Evolutionary conservation across 2,329 filamentous ascomycete genomes (phyloP), one percentile per base, ranked within the genome.

Genomic region (Colletotrichum sp.): DNA sequence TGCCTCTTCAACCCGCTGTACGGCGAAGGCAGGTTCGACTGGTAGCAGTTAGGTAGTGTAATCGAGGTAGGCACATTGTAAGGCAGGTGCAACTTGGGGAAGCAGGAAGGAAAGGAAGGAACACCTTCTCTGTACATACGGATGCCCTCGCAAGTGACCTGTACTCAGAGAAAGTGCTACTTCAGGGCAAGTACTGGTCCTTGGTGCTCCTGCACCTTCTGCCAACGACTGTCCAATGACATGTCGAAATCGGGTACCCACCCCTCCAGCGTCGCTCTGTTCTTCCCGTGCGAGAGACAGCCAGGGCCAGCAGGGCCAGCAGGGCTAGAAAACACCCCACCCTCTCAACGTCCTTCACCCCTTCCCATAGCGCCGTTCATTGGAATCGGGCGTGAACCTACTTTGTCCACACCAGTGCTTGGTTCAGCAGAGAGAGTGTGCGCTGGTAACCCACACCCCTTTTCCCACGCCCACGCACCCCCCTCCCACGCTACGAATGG

Each of bases 311-410:
- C 72, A 49, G 44, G 44, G 44, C 44, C 44, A 49, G 44, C 67
- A 73, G 70, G 73, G 73, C 73, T 76, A 68, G 59, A 68, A 52
- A 15, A 9, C 44, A 76, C 73, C 32, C 71, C 73, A 66, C 71
- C 32, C 21, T 32, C 21, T 39, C 49, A 24, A 36, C n/a, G 32
- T 30, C 26, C n/a, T 18, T 44, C 21, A 24, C 49, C 26, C 65
- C 44, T 36, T 49, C 39, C 28, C 49, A 59, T 15, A 6, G 12
- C 12, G 13, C 16, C 30, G 65, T 18, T 68, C 13, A 26, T 24
- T 68, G 30, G 28, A 16, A 4, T 3, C 3, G 62, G 32, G 62
- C 2, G 55, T 63, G 60, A 5, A 3, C 4, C 16, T 39, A 36
- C 3, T 3, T 7, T 7, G 13, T 10, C 24, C 24, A 16, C 55